Percentiles rank a stretch among this genome's conserved stretches.
Evolutionary conservation across 495 filamentous ascomycete species (phyloP).

Genomic region (Penicillium herquei): DNA sequence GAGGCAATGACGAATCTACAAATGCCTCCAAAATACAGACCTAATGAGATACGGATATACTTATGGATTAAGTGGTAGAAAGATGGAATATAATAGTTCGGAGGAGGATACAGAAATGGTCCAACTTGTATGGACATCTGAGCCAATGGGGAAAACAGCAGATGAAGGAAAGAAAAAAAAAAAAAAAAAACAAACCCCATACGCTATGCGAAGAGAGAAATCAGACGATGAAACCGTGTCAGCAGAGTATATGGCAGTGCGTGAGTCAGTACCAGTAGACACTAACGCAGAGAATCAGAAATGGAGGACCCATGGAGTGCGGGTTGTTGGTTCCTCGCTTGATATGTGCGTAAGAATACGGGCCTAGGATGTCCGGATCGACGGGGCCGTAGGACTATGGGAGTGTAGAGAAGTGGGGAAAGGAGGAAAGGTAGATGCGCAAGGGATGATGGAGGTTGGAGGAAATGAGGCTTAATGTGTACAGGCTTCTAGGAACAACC

Average conservation of each 20-base stretch:
- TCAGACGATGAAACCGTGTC: constrained; percentile 31
- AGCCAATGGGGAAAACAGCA: constrained; percentile 6
- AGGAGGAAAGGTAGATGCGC: neutral
- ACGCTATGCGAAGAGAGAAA: constrained; percentile 44
- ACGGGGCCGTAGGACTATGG: neutral
- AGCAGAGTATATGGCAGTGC: constrained; percentile 25
- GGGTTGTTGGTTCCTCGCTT: neutral
- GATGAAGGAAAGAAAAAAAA: constrained; percentile 9
- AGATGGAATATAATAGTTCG: constrained; percentile 6
- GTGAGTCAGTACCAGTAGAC: constrained; percentile 4
- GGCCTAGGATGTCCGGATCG: neutral
- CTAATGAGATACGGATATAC: constrained; percentile 9
- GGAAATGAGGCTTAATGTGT: constrained; percentile 3
- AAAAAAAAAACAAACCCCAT: constrained; percentile 31
- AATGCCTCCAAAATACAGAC: too few species aligned
- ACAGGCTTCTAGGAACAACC: constrained; percentile 6
- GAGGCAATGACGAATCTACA: too few species aligned
- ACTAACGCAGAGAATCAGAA: neutral
- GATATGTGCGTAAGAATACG: constrained; percentile 18
- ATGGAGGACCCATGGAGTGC: too few species aligned
- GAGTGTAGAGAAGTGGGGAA: neutral
- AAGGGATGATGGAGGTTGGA: constrained; percentile 4
- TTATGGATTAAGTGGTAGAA: neutral
- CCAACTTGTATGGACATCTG: constrained; percentile 7
- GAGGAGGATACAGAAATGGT: constrained; percentile 11